phyloP scores from a whole-genome alignment of 306 rosid species.

The Sindora glabra region DNA sequence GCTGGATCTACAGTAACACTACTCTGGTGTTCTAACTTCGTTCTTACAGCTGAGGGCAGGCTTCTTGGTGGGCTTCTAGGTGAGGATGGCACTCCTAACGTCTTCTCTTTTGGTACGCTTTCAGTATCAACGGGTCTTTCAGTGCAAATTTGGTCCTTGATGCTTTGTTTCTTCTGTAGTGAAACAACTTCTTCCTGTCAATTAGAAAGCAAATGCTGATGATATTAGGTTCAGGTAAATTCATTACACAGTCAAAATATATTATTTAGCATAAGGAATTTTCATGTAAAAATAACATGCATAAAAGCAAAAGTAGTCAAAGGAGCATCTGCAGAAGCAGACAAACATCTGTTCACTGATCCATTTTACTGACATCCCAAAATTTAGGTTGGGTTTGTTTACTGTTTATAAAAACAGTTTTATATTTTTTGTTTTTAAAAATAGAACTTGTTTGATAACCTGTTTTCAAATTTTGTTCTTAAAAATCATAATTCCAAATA shows the following conservation, averaged over 20 bases:
- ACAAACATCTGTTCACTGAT: slow-evolving; percentile 1
- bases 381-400: too few species aligned
- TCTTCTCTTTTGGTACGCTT: slow-evolving; percentile 49
- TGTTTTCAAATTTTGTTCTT: too few species aligned
- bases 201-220: slow-evolving; percentile 21
- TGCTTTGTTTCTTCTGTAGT: slow-evolving; percentile 42
- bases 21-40: slow-evolving; percentile 38
- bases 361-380: neutral
- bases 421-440: too few species aligned
- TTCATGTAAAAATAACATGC: neutral
- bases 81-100: slow-evolving; percentile 40
- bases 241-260: neutral
- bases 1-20: slow-evolving; percentile 30
- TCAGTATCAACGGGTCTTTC: slow-evolving; percentile 47
- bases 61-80: slow-evolving; percentile 45
- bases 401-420: too few species aligned
- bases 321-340: neutral
- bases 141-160: slow-evolving; percentile 44
- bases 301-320: neutral
- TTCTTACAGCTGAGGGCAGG: slow-evolving; percentile 24
- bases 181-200: slow-evolving; percentile 47
- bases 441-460: too few species aligned
- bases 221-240: slow-evolving; percentile 7
- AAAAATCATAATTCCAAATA: too few species aligned
- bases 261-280: neutral